A percentile compares a stretch with the other conserved stretches of the same genome.
Evolutionary conservation across 2,329 filamentous ascomycete genomes (phyloP).

Genomic region (Achaetomium macrosporum): DNA sequence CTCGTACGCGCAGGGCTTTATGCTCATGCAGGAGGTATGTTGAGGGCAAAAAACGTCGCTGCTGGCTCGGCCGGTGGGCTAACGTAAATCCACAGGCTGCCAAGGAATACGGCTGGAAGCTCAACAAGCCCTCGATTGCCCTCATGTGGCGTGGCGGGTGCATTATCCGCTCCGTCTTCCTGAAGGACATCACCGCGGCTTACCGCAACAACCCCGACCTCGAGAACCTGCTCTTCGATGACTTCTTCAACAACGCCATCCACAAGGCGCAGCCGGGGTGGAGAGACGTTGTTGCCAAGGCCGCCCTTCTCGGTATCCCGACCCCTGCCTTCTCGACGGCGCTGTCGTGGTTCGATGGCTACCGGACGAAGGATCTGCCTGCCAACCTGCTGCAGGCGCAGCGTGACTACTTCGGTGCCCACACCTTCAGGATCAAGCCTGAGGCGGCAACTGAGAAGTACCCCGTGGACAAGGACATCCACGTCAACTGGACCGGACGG

Average conservation of each 20-base stretch:
- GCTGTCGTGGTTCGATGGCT: conserved; percentile 97
- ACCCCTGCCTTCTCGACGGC: conserved; percentile 95
- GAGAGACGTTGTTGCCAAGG: conserved; percentile 87
- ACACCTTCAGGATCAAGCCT: conserved; percentile 86
- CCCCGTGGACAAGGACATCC: conserved; percentile 78
- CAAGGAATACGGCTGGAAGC: conserved; percentile 94
- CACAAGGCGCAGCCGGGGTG: conserved; percentile 91
- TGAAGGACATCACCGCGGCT: conserved; percentile 97
- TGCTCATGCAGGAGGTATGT: conserved; percentile 96
- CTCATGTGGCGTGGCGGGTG: conserved; percentile 99
- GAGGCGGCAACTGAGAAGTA: conserved; percentile 73
- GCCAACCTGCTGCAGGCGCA: conserved; percentile 98
- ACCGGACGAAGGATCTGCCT: conserved; percentile 93
- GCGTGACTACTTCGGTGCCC: conserved; percentile 98
- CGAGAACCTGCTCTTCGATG: conserved; percentile 96
- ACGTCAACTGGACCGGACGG: conserved; percentile 99
- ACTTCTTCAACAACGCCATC: conserved; percentile 99
- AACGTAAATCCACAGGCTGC: conserved; percentile 59
- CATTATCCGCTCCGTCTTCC: conserved; percentile 99
- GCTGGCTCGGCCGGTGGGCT: not conserved
- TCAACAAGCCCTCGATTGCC: conserved; percentile 99
- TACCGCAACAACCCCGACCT: conserved; percentile 93
- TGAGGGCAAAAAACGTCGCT: not conserved
- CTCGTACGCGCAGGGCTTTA: conserved; percentile 99
- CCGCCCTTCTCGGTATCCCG: conserved; percentile 89